phyloP scores from a whole-genome alignment of 2,329 filamentous ascomycete genomes.

The Diplodia seriata region DNA sequence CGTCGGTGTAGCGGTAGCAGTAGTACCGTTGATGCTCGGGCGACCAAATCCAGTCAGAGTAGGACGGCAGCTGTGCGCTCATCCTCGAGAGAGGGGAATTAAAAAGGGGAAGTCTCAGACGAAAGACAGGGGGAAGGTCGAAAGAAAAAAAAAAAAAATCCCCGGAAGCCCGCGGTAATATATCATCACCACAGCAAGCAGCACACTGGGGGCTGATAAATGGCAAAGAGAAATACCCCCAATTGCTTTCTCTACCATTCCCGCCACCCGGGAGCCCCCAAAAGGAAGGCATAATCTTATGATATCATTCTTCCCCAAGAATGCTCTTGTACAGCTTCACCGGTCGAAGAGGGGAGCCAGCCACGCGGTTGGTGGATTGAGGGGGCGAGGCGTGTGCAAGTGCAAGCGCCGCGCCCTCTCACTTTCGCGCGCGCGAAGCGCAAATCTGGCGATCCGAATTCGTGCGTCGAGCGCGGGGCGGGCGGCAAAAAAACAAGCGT shows the following conservation, averaged over 20 bases:
- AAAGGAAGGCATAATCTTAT: slow-evolving; percentile 15
- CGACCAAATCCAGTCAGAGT: slow-evolving; percentile 13
- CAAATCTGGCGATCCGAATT: slow-evolving; percentile 18
- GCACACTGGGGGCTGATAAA: too few species aligned
- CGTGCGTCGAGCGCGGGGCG: slow-evolving; percentile 1
- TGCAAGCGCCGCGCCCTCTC: neutral
- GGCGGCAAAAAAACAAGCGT: neutral
- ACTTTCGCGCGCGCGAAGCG: slow-evolving; percentile 1
- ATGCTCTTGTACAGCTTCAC: slow-evolving; percentile 29
- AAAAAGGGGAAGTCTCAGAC: neutral
- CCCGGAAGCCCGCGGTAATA: neutral
- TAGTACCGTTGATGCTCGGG: slow-evolving; percentile 22
- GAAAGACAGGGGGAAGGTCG: too few species aligned
- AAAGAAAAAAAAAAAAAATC: too few species aligned
- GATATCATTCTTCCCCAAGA: slow-evolving; percentile 28
- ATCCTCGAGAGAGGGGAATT: neutral
- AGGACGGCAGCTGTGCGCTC: neutral
- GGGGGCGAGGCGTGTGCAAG: too few species aligned
- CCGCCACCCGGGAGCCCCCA: neutral
- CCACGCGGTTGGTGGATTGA: slow-evolving; percentile 20
- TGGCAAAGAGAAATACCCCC: neutral
- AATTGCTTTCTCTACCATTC: neutral
- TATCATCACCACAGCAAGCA: neutral
- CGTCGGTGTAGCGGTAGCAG: slow-evolving; percentile 20
- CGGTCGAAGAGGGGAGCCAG: slow-evolving; percentile 8